Evolutionary conservation across 441 rosid species (phyloP).

Genomic region (Corymbia calophylla): DNA sequence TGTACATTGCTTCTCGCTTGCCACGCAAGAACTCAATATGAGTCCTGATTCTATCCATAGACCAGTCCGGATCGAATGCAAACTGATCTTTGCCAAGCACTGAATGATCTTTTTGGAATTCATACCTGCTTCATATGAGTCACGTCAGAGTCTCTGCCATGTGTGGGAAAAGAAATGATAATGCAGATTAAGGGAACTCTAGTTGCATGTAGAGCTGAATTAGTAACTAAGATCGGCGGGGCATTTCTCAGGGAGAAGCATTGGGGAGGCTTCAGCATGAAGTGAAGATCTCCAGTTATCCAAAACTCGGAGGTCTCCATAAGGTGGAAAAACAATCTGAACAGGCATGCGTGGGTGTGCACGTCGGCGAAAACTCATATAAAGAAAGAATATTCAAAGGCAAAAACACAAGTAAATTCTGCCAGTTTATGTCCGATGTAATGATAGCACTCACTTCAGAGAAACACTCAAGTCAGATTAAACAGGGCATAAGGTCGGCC

Average conservation of each 20-base stretch:
- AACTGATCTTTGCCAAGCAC: slow-evolving; percentile 61
- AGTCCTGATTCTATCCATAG: slow-evolving; percentile 24
- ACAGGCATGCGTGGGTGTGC: background rate
- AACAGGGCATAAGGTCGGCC: background rate
- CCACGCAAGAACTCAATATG: slow-evolving; percentile 57
- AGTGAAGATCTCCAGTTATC: background rate
- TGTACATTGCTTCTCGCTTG: slow-evolving; percentile 50
- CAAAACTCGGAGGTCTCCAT: background rate
- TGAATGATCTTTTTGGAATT: slow-evolving; percentile 61
- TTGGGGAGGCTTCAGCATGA: background rate
- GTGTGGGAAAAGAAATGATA: background rate
- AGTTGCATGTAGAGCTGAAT: background rate
- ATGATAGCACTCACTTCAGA: background rate
- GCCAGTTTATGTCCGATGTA: background rate
- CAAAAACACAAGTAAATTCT: background rate
- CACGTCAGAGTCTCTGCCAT: background rate
- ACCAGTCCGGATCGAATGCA: slow-evolving; percentile 44
- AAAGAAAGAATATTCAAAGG: background rate
- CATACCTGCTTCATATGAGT: slow-evolving; percentile 43
- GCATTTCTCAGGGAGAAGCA: background rate
- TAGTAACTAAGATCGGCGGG: background rate
- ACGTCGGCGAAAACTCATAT: background rate
- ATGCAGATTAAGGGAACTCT: background rate
- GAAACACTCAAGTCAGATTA: background rate
- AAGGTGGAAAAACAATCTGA: background rate